Base-by-base conservation (phyloP, 306 rosid genomes). In the Oxytropis ochrocephala region DNA sequence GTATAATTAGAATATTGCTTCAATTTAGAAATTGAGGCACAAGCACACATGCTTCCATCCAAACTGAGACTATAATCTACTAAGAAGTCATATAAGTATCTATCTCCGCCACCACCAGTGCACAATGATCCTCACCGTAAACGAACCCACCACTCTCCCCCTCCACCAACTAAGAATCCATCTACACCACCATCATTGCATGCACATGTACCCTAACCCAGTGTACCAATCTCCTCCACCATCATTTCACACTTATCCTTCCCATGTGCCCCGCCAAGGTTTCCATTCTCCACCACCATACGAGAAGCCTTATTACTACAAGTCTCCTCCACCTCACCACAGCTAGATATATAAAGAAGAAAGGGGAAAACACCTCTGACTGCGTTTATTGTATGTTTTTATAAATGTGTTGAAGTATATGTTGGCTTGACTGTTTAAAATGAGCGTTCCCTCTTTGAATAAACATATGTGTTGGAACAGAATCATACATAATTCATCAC, bases 301-400 rank as follows among this genome's bases (percentile, higher is more conserved):
- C 27, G 66, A 86, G n/a, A n/a, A n/a, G n/a, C n/a, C n/a, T 49
- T 13, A 81, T 29, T 66, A 88, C 24, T n/a, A n/a, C n/a, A 38
- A 85, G 16, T 88, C 86, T 38, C 94, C 95, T 75, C 95, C 95
- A n/a, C 91, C 95, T 24, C 30, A 83, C 81, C 86, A 85, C 64
- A 11, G 75, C 87, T 88, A 88, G 91, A 81, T 19, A 35, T 32
- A 32, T 32, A n/a, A n/a, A n/a, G n/a, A n/a, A n/a, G n/a, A n/a
- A n/a, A n/a, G n/a, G n/a, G n/a, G n/a, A n/a, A n/a, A n/a, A n/a
- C n/a, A n/a, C n/a, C n/a, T n/a, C n/a, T n/a, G n/a, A n/a, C n/a
- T n/a, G n/a, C n/a, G n/a, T n/a, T n/a, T n/a, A n/a, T n/a, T n/a
- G n/a, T n/a, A n/a, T n/a, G n/a, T n/a, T n/a, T n/a, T n/a, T n/a